Conservation (phyloP, 768 basidiomycete species). For the Mycena vitilis region DNA sequence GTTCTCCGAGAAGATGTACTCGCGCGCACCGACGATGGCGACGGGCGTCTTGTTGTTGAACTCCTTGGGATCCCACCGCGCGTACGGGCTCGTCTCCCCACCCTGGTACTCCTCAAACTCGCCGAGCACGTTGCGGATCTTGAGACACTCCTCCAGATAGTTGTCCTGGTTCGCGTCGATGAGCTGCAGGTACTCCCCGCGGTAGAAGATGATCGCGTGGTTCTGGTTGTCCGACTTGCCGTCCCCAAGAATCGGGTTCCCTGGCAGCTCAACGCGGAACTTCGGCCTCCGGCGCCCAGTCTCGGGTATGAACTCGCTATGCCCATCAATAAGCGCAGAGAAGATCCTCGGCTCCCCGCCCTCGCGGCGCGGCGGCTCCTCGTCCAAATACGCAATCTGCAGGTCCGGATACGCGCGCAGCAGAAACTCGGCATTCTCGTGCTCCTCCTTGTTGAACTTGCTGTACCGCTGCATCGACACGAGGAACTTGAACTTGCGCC, state of each 20-base stretch:
- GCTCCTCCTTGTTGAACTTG: slow-evolving; percentile 99
- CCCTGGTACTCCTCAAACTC: slow-evolving; percentile 96
- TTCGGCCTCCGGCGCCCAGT: slow-evolving; percentile 92
- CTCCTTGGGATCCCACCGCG: slow-evolving; percentile 89
- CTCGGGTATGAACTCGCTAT: slow-evolving; percentile 94
- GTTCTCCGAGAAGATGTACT: slow-evolving; percentile 99
- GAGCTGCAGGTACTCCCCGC: slow-evolving; percentile 98
- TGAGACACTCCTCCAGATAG: slow-evolving; percentile 99
- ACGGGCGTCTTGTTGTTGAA: slow-evolving; percentile 89
- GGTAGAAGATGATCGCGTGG: slow-evolving; percentile 99
- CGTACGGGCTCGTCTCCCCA: slow-evolving; percentile 91
- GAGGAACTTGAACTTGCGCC: slow-evolving; percentile 98
- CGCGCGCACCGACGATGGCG: slow-evolving; percentile 98
- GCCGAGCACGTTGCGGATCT: slow-evolving; percentile 96
- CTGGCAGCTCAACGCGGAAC: slow-evolving; percentile 98
- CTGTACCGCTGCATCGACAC: slow-evolving; percentile 99
- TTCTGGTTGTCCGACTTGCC: slow-evolving; percentile 99
- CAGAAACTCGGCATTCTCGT: slow-evolving; percentile 98
- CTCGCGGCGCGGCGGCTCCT: slow-evolving; percentile 93
- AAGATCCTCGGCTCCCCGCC: slow-evolving; percentile 96
- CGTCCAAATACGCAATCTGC: slow-evolving; percentile 98
- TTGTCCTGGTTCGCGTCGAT: slow-evolving; percentile 99
- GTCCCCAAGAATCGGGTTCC: slow-evolving; percentile 98
- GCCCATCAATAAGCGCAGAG: slow-evolving; percentile 96
- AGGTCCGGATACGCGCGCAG: slow-evolving; percentile 98